Conservation (phyloP, 2,329 filamentous ascomycete species). For the Colletotrichum noveboracense region DNA sequence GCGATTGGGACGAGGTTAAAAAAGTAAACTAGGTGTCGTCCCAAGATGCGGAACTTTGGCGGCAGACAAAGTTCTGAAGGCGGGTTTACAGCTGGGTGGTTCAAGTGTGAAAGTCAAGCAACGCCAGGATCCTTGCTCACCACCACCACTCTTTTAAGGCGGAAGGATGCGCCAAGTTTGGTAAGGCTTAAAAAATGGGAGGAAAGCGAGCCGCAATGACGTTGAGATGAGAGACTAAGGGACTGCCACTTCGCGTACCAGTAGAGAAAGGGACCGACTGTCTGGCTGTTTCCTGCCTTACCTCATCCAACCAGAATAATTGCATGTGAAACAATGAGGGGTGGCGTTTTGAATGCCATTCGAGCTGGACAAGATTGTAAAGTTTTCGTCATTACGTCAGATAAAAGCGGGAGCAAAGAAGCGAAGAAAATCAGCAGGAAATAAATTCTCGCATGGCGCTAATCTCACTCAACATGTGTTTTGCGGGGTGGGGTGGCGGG, state of each 20-base stretch:
- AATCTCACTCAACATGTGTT: not conserved
- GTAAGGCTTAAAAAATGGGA: not conserved
- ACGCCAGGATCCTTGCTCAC: not conserved
- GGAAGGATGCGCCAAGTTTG: not conserved
- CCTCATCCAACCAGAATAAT: not conserved
- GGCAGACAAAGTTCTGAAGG: not conserved
- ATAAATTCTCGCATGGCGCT: not conserved
- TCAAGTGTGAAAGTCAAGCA: not conserved
- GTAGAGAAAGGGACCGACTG: not conserved
- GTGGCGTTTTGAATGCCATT: not conserved
- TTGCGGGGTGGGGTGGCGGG: slow-evolving; percentile 1
- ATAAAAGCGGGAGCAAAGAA: not conserved
- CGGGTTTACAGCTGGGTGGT: not conserved
- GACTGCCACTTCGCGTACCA: not conserved
- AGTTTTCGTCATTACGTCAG: not conserved
- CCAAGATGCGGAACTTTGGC: not conserved
- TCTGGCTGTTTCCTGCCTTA: not conserved
- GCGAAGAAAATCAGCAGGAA: not conserved
- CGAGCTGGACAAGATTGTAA: not conserved
- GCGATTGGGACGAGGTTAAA: not conserved
- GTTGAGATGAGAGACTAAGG: slow-evolving; percentile 19
- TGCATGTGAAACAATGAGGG: not conserved
- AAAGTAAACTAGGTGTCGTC: not conserved
- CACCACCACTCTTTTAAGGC: not conserved
- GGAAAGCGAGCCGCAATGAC: slow-evolving; percentile 4